Conservation (phyloP, 2,329 filamentous ascomycete species). For the Aciculosporium take region DNA sequence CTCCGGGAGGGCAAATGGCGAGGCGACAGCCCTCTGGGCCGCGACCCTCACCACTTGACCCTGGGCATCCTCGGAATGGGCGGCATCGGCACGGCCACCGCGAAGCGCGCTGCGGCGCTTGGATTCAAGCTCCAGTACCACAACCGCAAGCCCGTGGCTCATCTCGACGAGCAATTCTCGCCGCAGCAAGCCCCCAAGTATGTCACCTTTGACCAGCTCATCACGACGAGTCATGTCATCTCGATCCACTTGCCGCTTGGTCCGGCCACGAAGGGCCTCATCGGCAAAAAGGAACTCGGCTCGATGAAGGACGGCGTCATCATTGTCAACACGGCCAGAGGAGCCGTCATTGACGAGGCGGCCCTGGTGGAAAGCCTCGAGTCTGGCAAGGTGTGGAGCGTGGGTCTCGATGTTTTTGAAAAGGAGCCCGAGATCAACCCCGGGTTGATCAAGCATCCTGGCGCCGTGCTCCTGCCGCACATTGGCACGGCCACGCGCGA, state of each 20-base stretch:
- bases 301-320: slow-evolving; percentile 41
- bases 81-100: slow-evolving; percentile 37
- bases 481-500: slow-evolving; percentile 54
- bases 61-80: slow-evolving; percentile 46
- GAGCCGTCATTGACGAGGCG: slow-evolving; percentile 40
- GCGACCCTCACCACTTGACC: slow-evolving; percentile 54
- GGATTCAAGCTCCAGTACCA: slow-evolving; percentile 46
- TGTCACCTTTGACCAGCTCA: slow-evolving; percentile 40
- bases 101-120: slow-evolving; percentile 35
- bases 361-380: slow-evolving; percentile 39
- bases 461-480: slow-evolving; percentile 50
- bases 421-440: slow-evolving; percentile 46
- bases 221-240: slow-evolving; percentile 38
- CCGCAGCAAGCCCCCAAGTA: slow-evolving; percentile 13
- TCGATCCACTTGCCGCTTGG: slow-evolving; percentile 39
- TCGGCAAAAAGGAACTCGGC: slow-evolving; percentile 33
- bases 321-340: slow-evolving; percentile 43
- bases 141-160: slow-evolving; percentile 29
- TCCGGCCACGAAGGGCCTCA: slow-evolving; percentile 36
- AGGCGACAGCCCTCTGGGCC: slow-evolving; percentile 37
- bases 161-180: slow-evolving; percentile 26
- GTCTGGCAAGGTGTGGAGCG: slow-evolving; percentile 37
- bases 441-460: slow-evolving; percentile 41
- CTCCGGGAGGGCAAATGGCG: slow-evolving; percentile 45
- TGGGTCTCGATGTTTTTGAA: slow-evolving; percentile 44